These are phyloP conservation scores for Leccinellum luteum DNA, from an alignment of 768 basidiomycete species.

Conservation along the genomic window DNA sequence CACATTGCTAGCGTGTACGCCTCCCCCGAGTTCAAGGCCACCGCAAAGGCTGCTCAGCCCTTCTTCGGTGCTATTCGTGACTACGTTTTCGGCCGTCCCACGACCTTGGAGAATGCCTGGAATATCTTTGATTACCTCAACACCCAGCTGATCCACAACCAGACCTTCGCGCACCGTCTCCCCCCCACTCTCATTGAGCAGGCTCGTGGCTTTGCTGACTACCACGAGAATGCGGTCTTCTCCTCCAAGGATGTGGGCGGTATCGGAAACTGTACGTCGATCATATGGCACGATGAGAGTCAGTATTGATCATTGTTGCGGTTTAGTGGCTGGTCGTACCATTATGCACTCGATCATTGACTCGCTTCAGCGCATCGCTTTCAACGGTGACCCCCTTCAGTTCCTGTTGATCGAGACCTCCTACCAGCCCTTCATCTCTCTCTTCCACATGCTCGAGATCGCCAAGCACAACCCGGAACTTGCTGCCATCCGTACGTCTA, in stretches of 20 bases:
- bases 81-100: conserved; percentile 67
- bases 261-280: conserved; percentile 72
- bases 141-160: conserved; percentile 77
- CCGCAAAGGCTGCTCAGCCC: conserved; percentile 50
- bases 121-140: conserved; percentile 80
- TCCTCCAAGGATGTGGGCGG: conserved; percentile 56
- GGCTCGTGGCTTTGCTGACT: conserved; percentile 72
- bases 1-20: conserved; percentile 59
- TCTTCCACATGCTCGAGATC: conserved; percentile 77
- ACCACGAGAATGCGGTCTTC: conserved; percentile 78
- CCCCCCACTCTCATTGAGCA: conserved; percentile 78
- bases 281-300: background rate
- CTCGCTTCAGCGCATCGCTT: conserved; percentile 75
- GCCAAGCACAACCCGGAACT: conserved; percentile 55
- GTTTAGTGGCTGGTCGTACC: conserved; percentile 77
- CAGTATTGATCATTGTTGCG: conserved; percentile 8
- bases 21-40: conserved; percentile 66
- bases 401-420: conserved; percentile 76
- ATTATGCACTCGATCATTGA: conserved; percentile 67
- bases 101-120: conserved; percentile 70
- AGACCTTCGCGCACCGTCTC: conserved; percentile 73
- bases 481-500: conserved; percentile 59
- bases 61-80: conserved; percentile 70
- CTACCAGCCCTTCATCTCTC: conserved; percentile 89
- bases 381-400: conserved; percentile 76